A percentile compares a stretch with the other conserved stretches of the same genome.
These are phyloP conservation scores for Fusarium concolor DNA, from an alignment of 2,329 filamentous ascomycete species.

Conservation along the genomic window DNA sequence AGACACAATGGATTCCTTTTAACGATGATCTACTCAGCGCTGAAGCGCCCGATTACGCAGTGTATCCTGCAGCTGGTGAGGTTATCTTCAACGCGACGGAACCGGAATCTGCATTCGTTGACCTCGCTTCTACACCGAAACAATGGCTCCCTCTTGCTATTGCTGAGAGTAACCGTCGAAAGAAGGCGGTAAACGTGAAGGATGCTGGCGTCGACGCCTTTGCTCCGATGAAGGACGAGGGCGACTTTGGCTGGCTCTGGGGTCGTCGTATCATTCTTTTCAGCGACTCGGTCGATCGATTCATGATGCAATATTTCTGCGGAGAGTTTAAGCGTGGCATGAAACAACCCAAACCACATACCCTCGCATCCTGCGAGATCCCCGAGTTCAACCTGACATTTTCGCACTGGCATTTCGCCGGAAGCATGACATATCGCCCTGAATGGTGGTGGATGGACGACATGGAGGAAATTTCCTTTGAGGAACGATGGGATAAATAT, in stretches of 20 bases:
- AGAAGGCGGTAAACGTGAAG: no score
- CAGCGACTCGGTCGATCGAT: conserved; percentile 38
- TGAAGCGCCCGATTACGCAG: no score
- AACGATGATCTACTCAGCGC: no score
- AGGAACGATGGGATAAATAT: conserved; percentile 23
- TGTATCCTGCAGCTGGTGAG: no score
- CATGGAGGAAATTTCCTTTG: conserved; percentile 33
- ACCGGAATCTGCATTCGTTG: no score
- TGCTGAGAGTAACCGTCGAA: no score
- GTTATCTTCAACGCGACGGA: no score
- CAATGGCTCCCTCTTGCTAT: no score
- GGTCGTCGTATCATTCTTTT: conserved; percentile 37
- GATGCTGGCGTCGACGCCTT: background rate
- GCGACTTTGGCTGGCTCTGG: conserved; percentile 38
- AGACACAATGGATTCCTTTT: no score
- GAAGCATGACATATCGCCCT: conserved; percentile 28
- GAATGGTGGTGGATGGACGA: conserved; percentile 43
- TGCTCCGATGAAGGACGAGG: conserved; percentile 28
- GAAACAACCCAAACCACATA: conserved; percentile 27
- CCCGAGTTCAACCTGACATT: no score
- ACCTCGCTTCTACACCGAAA: no score
- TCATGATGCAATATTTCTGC: conserved; percentile 40
- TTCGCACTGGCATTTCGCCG: conserved; percentile 11
- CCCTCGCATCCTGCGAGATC: background rate
- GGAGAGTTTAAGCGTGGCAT: conserved; percentile 32